phyloP scores from a whole-genome alignment of 2,329 filamentous ascomycete genomes.

The Pestalotiopsis sp. region DNA sequence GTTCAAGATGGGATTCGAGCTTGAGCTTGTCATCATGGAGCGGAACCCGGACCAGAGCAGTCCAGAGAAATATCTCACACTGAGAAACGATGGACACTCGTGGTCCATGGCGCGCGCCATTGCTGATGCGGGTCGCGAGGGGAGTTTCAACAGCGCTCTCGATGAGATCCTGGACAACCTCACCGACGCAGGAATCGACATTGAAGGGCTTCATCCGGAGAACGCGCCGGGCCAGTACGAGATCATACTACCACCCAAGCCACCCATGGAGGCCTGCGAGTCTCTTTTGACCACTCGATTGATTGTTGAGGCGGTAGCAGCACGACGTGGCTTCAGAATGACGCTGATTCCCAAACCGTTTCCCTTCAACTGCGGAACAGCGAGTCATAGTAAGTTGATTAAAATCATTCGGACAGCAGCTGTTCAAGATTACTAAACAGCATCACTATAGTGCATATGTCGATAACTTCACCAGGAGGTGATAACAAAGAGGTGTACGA shows the following conservation, averaged over 20 bases:
- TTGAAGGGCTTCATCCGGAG: conserved; percentile 78
- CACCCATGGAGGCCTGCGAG: conserved; percentile 71
- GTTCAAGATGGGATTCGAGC: conserved; percentile 77
- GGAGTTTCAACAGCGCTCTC: conserved; percentile 56
- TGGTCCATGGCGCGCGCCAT: conserved; percentile 71
- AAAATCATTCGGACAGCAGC: too few relatives aligned
- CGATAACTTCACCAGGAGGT: conserved; percentile 50
- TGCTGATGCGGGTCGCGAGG: conserved; percentile 50
- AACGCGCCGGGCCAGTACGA: conserved; percentile 77
- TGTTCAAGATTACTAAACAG: too few relatives aligned
- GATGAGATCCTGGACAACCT: conserved; percentile 68
- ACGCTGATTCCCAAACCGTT: conserved; percentile 77
- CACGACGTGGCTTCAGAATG: conserved; percentile 63
- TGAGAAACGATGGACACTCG: conserved; percentile 66
- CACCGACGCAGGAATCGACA: conserved; percentile 61
- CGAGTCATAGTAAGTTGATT: conserved; percentile 61
- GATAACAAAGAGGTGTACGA: conserved; percentile 51
- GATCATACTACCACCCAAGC: conserved; percentile 66
- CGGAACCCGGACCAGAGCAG: conserved; percentile 35
- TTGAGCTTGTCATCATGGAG: conserved; percentile 75
- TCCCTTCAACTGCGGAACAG: conserved; percentile 59
- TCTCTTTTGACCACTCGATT: conserved; percentile 71
- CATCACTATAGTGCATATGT: conserved; percentile 65
- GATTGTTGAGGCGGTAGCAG: conserved; percentile 66
- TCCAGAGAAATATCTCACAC: conserved; percentile 37